Base-by-base conservation (phyloP, 108 stramenopile genomes). In the Epipyxis sp. region DNA sequence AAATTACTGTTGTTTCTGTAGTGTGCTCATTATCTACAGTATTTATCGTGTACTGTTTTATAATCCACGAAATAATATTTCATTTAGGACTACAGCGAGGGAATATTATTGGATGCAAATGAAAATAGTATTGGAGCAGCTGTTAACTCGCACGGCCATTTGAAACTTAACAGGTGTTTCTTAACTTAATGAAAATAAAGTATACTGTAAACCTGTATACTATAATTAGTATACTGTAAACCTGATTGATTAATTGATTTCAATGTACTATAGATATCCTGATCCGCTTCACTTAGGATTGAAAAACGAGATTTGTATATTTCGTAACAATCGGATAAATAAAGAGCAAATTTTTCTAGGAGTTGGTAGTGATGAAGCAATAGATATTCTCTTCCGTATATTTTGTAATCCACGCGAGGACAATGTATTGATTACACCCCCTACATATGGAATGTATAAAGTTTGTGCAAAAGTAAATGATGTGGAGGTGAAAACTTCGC, bases 361-460 rank as follows among this genome's bases (percentile, higher is more conserved):
- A 29, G 96, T 97, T 1, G 96, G 96, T 32, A 91, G 90, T 50
- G 96, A 97, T 80, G 96, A 97, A 85, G 96, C 96, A 0, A 97
- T 97, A 86, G 96, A 97, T 81, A 79, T 97, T 45, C 82, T 97
- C 39, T 91, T 95, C 84, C 90, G 96, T 27, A 91, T 97, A 76
- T 97, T 97, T 84, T 95, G 94, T 84, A 43, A 62, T 43, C 42
- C 78, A 37, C 57, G 77, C 16, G 30, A 29, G 1, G 91, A 92
- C 76, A 85, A 89, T 54, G 91, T 95, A 34, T 67, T 97, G 77
- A 89, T 86, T 42, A 94, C 96, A 32, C 96, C 96, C 27, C 94
- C 96, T 1, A 97, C 94, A 1, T 97, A 97, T 81, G 94, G 94
- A 59, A 97, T 97, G 96, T 97, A 97, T 86, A 93, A 92, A 82